Base-by-base conservation (phyloP, 306 rosid genomes). In the Benincasa hispida region DNA sequence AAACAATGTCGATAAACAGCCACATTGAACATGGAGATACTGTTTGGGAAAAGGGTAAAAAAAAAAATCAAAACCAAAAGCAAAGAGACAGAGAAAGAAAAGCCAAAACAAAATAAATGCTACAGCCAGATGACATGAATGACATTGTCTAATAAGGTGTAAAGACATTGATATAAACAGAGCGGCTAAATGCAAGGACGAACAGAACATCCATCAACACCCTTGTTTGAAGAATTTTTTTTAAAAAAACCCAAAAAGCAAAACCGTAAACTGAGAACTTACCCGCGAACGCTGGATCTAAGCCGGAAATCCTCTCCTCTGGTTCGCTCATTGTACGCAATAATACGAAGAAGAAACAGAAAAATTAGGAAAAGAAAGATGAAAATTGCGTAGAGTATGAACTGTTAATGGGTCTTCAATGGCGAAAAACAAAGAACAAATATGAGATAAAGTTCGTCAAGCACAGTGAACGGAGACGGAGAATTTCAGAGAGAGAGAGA, bases 201-300 rank as follows among this genome's bases (percentile, higher is more conserved):
- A 79, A 50, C 14, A 59, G 24, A 53, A 19, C 77, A 69, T 48
- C 72, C 24, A 69, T 13, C 34, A 72, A 21, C 72, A 79, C 72
- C 58, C 63, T 55, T 11, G 37, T 22, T 8, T 32, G 48, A 70
- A 80, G 11, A 50, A 56, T 2, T 3, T 32, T 0, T 30, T 30
- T 30, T 30, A 30, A 14, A 45, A 79, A 22, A 60, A 42, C 17
- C 11, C 19, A 76, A 10, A 66, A 7, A 42, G 3, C 14, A 8
- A 63, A 41, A 37, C 14, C 55, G 62, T 19, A 66, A 69, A 63
- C 72, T 19, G 77, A 58, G 32, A 39, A 61, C 80, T 47, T 21
- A 85, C 97, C 96, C 69, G 87, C 74, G 76, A 75, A 79, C 47
- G 54, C 61, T n/a, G 89, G 76, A 74, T 85, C 88, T 79, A 88